Evolutionary conservation across 805 yeast genomes (phyloP).

Genomic region (Saccharomycopsis fermentans): DNA sequence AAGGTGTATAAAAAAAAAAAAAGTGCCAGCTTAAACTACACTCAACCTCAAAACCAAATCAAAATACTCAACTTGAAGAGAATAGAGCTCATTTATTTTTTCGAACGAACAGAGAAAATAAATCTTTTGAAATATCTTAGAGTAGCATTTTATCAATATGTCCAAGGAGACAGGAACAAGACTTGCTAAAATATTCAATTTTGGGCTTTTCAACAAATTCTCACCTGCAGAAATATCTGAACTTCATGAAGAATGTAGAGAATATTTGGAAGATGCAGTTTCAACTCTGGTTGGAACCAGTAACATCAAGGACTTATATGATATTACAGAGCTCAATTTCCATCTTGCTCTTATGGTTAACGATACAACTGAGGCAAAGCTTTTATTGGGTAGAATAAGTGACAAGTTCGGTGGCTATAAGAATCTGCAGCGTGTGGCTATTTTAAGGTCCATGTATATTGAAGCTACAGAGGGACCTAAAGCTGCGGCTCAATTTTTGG

Average conservation of each 20-base stretch:
- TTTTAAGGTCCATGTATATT: constrained; percentile 44
- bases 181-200: constrained; percentile 38
- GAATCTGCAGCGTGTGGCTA: constrained; percentile 44
- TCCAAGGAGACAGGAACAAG: constrained; percentile 29
- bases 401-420: constrained; percentile 54
- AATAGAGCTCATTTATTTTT: too few species aligned
- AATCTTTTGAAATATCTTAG: too few species aligned
- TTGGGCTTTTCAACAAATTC: constrained; percentile 41
- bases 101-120: not conserved
- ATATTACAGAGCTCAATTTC: constrained; percentile 63
- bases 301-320: constrained; percentile 34
- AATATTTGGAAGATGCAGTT: not conserved
- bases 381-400: constrained; percentile 47
- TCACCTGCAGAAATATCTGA: constrained; percentile 37
- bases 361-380: constrained; percentile 63
- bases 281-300: constrained; percentile 15
- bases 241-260: constrained; percentile 33
- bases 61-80: too few species aligned
- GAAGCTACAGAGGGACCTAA: constrained; percentile 42
- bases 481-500: constrained; percentile 30
- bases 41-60: too few species aligned
- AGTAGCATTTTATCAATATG: constrained; percentile 3
- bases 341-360: constrained; percentile 50
- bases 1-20: too few species aligned
- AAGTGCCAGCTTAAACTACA: too few species aligned